These are phyloP conservation scores for Vaccinium darrowii DNA, from an alignment of 148 eudicot genomes.

Conservation along the genomic window DNA sequence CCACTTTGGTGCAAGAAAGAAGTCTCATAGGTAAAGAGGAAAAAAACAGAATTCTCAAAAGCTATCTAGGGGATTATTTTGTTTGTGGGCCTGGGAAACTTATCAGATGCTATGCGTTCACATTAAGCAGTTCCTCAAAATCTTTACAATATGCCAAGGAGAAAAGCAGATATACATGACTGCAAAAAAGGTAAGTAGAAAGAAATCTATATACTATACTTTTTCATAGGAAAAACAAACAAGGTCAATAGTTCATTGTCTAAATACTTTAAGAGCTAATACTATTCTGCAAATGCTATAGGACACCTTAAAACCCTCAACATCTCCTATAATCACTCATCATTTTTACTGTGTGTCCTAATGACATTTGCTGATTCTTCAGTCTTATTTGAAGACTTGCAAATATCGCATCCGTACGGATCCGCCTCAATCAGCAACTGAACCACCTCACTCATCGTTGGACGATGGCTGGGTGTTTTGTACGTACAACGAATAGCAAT, in stretches of 20 bases:
- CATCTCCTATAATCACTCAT: constrained; percentile 28
- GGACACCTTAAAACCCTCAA: constrained; percentile 24
- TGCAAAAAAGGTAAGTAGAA: constrained; percentile 23
- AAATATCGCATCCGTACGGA: constrained; percentile 58
- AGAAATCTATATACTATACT: constrained; percentile 14
- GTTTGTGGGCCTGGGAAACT: constrained; percentile 43
- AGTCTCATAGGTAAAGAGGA: constrained; percentile 24
- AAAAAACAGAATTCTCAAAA: constrained; percentile 36
- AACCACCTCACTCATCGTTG: constrained; percentile 81
- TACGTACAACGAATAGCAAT: constrained; percentile 79
- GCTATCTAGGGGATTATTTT: constrained; percentile 48
- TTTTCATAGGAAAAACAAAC: not conserved
- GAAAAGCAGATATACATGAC: constrained; percentile 6
- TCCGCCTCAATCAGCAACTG: constrained; percentile 77
- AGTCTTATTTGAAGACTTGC: constrained; percentile 51
- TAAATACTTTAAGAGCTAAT: constrained; percentile 28
- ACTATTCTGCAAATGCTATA: constrained; percentile 45
- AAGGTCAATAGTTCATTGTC: constrained; percentile 19
- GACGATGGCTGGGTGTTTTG: constrained; percentile 56
- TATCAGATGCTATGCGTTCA: constrained; percentile 60
- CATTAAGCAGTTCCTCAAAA: constrained; percentile 60
- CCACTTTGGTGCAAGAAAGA: constrained; percentile 43
- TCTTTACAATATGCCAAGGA: constrained; percentile 49
- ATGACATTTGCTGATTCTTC: constrained; percentile 37
- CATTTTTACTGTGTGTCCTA: constrained; percentile 33